Conservation (phyloP, 192 early-diverging fungal species). For the Diversispora epigaea region DNA sequence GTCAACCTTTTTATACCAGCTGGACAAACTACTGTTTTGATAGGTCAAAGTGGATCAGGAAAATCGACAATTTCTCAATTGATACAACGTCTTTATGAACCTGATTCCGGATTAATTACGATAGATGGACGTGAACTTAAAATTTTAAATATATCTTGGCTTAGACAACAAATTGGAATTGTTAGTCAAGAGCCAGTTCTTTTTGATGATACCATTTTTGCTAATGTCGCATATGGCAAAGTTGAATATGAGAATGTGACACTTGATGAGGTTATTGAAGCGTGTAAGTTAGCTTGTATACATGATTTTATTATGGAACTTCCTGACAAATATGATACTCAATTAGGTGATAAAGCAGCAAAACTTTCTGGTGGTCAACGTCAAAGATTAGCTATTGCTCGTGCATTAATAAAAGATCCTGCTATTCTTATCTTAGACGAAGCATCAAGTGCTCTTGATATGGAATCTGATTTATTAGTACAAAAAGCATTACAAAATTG, state of each 20-base stretch:
- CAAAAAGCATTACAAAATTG: conserved; percentile 39
- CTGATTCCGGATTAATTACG: conserved; percentile 52
- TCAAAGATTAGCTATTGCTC: conserved; percentile 66
- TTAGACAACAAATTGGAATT: conserved; percentile 86
- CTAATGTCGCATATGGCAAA: conserved; percentile 77
- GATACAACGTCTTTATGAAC: conserved; percentile 27
- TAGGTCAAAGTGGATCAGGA: conserved; percentile 32
- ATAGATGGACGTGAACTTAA: conserved; percentile 79
- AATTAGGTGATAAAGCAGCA: conserved; percentile 74
- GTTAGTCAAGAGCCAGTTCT: conserved; percentile 93
- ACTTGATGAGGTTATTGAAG: conserved; percentile 53
- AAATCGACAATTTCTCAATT: conserved; percentile 26
- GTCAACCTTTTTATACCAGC: conserved; percentile 20
- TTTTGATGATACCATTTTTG: conserved; percentile 74
- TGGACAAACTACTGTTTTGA: conserved; percentile 17
- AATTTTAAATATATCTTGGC: conserved; percentile 78
- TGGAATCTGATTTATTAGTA: conserved; percentile 36
- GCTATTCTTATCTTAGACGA: conserved; percentile 55
- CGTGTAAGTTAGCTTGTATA: conserved; percentile 61
- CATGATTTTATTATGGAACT: conserved; percentile 66
- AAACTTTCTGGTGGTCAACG: conserved; percentile 83
- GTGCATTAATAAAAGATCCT: conserved; percentile 65
- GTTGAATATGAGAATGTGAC: conserved; percentile 52
- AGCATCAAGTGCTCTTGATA: conserved; percentile 38
- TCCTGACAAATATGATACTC: conserved; percentile 53